Conservation (phyloP, 495 filamentous ascomycete species). For the Penicillium samsonianum region DNA sequence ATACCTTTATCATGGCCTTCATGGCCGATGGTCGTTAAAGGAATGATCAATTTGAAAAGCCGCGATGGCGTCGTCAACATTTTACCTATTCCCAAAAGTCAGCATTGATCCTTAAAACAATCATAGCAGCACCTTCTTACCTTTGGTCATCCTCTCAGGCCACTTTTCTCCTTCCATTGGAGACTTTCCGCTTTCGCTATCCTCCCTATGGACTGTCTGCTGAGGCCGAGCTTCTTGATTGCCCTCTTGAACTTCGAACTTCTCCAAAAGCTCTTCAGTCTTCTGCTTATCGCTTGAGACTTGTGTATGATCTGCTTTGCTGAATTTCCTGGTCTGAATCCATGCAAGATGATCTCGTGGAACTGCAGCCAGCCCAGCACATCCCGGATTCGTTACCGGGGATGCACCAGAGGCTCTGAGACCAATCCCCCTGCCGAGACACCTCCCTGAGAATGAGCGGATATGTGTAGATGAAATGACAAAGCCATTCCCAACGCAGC, state of each 20-base stretch:
- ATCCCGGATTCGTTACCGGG: neutral
- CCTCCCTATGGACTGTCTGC: slow-evolving; percentile 12
- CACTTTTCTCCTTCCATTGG: slow-evolving; percentile 50
- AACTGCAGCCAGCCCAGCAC: neutral
- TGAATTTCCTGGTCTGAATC: slow-evolving; percentile 21
- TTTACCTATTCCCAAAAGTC: slow-evolving; percentile 58
- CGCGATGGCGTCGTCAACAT: slow-evolving; percentile 87
- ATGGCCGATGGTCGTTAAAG: slow-evolving; percentile 63
- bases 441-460: neutral
- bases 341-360: neutral
- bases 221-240: slow-evolving; percentile 14
- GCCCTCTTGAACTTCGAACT: slow-evolving; percentile 17
- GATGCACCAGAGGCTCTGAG: neutral
- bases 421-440: neutral
- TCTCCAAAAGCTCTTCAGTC: slow-evolving; percentile 27
- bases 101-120: slow-evolving; percentile 7
- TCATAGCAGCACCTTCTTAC: slow-evolving; percentile 32
- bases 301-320: slow-evolving; percentile 24
- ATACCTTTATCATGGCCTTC: slow-evolving; percentile 52
- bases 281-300: slow-evolving; percentile 21
- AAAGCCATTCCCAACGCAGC: neutral
- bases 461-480: neutral
- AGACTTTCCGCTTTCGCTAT: slow-evolving; percentile 24
- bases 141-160: slow-evolving; percentile 63
- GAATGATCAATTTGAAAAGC: slow-evolving; percentile 85